Conservation (phyloP, 805 yeast species). For the Candida boidinii region DNA sequence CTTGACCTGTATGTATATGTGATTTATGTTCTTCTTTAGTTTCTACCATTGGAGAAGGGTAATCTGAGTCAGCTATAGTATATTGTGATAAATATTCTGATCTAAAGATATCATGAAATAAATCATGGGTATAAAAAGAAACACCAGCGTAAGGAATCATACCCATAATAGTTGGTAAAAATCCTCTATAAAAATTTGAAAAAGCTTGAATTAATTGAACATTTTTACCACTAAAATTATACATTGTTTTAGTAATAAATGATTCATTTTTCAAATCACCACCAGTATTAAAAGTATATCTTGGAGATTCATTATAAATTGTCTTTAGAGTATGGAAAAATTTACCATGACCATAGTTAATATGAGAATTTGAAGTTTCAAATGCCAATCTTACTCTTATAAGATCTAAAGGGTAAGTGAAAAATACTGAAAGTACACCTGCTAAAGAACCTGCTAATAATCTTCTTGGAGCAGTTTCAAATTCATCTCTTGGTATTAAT, state of each 20-base stretch:
- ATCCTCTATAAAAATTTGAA: slow-evolving; percentile 86
- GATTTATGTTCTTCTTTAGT: slow-evolving; percentile 8
- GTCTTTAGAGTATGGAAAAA: slow-evolving; percentile 19
- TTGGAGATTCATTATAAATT: slow-evolving; percentile 26
- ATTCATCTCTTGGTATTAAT: slow-evolving; percentile 63
- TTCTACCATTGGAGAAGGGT: too few relatives aligned
- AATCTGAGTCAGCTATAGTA: slow-evolving; percentile 39
- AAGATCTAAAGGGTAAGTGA: slow-evolving; percentile 88
- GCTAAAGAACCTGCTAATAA: slow-evolving; percentile 84
- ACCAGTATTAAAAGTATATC: slow-evolving; percentile 20
- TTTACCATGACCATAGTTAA: slow-evolving; percentile 21
- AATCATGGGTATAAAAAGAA: slow-evolving; percentile 89
- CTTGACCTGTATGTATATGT: background rate
- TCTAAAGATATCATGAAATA: slow-evolving; percentile 79
- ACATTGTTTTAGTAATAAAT: slow-evolving; percentile 19
- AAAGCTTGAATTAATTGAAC: slow-evolving; percentile 28
- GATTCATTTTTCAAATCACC: slow-evolving; percentile 22
- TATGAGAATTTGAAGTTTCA: slow-evolving; percentile 44
- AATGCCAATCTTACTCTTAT: slow-evolving; percentile 89
- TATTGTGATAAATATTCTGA: slow-evolving; percentile 44
- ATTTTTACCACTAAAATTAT: slow-evolving; percentile 21
- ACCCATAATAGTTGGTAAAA: slow-evolving; percentile 87
- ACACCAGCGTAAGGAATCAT: slow-evolving; percentile 99
- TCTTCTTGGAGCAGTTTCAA: slow-evolving; percentile 77
- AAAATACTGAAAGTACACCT: slow-evolving; percentile 78